phyloP scores from a whole-genome alignment of 2,329 filamentous ascomycete genomes.

The Botrytis sinoallii region DNA sequence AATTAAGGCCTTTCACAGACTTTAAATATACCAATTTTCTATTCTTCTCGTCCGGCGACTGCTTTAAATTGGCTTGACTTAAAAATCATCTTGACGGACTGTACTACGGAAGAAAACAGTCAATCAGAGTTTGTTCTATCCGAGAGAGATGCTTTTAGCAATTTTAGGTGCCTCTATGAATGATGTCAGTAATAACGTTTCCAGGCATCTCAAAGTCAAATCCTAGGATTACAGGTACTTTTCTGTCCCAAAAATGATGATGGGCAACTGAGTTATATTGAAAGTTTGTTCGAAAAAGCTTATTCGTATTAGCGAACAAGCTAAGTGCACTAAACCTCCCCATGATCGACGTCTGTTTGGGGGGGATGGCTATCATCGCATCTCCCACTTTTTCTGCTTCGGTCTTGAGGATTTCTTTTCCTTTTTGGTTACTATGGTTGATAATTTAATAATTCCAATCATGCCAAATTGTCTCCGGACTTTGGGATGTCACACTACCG shows the following conservation, averaged over 20 bases:
- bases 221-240: neutral
- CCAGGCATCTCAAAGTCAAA: neutral
- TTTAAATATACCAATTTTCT: neutral
- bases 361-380: neutral
- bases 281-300: neutral
- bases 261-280: neutral
- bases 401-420: neutral
- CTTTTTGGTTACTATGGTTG: neutral
- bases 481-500: neutral
- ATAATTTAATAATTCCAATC: neutral
- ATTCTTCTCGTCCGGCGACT: neutral
- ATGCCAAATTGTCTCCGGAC: neutral
- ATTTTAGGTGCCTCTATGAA: neutral
- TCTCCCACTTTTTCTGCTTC: neutral
- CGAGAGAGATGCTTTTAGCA: neutral
- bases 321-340: neutral
- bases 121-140: neutral
- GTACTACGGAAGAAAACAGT: too few species aligned
- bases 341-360: neutral
- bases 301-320: neutral
- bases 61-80: neutral
- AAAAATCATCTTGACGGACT: neutral
- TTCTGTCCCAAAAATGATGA: neutral
- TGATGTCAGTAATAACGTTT: neutral
- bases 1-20: too few species aligned